These are phyloP conservation scores for Cylindrotheca fusiformis DNA, from an alignment of 108 stramenopile genomes.

Conservation along the genomic window DNA sequence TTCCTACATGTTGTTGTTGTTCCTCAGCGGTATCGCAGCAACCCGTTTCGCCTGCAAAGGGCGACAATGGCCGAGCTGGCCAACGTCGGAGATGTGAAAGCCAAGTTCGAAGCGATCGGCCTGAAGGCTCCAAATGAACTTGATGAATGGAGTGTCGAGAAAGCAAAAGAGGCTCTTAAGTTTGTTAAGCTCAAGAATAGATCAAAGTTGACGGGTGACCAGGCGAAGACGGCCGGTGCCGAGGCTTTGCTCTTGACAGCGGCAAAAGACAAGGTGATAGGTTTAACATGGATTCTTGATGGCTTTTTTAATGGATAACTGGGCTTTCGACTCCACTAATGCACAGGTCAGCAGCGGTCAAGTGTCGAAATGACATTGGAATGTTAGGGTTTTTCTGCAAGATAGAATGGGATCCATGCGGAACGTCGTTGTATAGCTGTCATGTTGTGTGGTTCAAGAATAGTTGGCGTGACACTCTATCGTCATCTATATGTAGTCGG, in stretches of 20 bases:
- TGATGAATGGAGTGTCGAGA: background rate
- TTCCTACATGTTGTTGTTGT: slow-evolving; percentile 3
- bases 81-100: background rate
- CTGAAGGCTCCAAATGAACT: background rate
- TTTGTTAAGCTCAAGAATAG: background rate
- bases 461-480: no score
- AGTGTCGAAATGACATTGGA: no score
- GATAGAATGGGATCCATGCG: no score
- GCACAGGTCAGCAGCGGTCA: no score
- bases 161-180: background rate
- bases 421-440: no score
- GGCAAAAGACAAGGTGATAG: background rate
- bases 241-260: background rate
- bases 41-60: background rate
- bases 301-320: slow-evolving; percentile 2
- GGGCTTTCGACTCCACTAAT: no score
- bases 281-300: slow-evolving; percentile 3
- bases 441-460: no score
- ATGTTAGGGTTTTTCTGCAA: no score
- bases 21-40: background rate
- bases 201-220: background rate
- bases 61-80: slow-evolving; percentile 1
- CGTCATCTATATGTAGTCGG: no score
- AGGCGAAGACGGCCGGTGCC: background rate
- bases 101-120: slow-evolving; percentile 1